phyloP scores from a whole-genome alignment of 176 grass and related monocot genomes.

The Olyra latifolia region DNA sequence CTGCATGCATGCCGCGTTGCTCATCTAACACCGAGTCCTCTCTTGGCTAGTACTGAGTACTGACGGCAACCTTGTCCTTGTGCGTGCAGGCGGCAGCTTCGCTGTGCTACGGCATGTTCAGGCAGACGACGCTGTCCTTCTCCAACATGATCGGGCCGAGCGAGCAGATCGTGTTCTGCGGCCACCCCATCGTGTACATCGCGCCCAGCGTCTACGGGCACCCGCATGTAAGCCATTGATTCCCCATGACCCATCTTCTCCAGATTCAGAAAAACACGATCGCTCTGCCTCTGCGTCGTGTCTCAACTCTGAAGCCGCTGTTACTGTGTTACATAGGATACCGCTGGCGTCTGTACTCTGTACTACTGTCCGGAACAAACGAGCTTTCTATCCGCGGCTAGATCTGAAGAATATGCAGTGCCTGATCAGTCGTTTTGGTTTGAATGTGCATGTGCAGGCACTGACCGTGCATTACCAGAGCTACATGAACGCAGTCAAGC shows the following conservation, averaged over 20 bases:
- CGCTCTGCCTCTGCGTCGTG: too few species aligned
- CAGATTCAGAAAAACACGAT: neutral
- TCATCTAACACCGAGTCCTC: too few species aligned
- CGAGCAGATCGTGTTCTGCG: slow-evolving; percentile 64
- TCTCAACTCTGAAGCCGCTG: too few species aligned
- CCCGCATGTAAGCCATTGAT: slow-evolving; percentile 62
- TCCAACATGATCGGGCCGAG: slow-evolving; percentile 73
- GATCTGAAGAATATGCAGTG: neutral
- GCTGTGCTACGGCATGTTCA: slow-evolving; percentile 53
- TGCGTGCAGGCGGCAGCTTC: slow-evolving; percentile 60
- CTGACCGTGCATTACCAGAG: slow-evolving; percentile 77
- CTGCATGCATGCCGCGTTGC: too few species aligned
- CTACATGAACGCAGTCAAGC: slow-evolving; percentile 71
- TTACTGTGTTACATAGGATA: slow-evolving; percentile 5
- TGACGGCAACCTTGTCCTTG: neutral
- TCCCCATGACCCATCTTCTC: too few species aligned
- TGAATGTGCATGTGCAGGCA: slow-evolving; percentile 51
- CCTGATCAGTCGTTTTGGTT: neutral
- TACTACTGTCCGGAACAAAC: too few species aligned
- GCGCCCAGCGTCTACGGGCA: slow-evolving; percentile 74
- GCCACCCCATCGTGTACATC: slow-evolving; percentile 68
- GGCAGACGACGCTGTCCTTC: slow-evolving; percentile 72
- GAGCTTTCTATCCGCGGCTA: too few species aligned
- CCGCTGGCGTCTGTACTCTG: neutral
- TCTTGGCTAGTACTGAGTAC: too few species aligned